Percentiles rank a stretch among this genome's conserved stretches.
phyloP scores from a whole-genome alignment of 441 rosid genomes.

The Pelargonium australe region DNA sequence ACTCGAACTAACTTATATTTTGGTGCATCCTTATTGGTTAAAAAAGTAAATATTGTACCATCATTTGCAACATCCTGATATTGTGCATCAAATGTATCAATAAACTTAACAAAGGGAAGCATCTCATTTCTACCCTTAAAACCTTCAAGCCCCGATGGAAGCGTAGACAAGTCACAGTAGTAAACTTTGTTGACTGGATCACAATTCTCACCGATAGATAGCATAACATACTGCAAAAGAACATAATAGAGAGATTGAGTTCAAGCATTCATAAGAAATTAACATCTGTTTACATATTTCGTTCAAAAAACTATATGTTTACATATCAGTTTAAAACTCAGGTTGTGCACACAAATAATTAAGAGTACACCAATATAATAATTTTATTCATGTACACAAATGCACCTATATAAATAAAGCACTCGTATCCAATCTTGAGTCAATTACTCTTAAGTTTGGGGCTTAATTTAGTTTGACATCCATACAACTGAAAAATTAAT shows the following conservation, averaged over 20 bases:
- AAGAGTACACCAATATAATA: neutral
- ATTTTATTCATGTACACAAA: neutral
- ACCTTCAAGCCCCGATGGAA: constrained; percentile 65
- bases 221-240: constrained; percentile 64
- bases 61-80: constrained; percentile 70
- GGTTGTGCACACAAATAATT: neutral
- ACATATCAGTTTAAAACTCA: neutral
- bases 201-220: constrained; percentile 51
- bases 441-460: neutral
- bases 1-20: constrained; percentile 74
- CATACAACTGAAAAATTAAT: neutral
- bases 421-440: neutral
- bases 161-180: constrained; percentile 68
- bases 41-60: constrained; percentile 67
- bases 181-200: constrained; percentile 86
- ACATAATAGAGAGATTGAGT: constrained; percentile 13
- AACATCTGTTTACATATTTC: neutral
- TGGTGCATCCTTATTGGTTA: constrained; percentile 81
- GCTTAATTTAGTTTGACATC: neutral
- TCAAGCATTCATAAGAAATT: neutral
- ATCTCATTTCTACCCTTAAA: constrained; percentile 43
- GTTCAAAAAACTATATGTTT: too few relatives aligned
- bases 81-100: constrained; percentile 63
- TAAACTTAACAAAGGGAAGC: constrained; percentile 71
- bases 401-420: neutral